A percentile compares a stretch with the other conserved stretches of the same genome.
These are phyloP conservation scores for Euryodendron excelsum DNA, from an alignment of 148 eudicot species.

Conservation along the genomic window DNA sequence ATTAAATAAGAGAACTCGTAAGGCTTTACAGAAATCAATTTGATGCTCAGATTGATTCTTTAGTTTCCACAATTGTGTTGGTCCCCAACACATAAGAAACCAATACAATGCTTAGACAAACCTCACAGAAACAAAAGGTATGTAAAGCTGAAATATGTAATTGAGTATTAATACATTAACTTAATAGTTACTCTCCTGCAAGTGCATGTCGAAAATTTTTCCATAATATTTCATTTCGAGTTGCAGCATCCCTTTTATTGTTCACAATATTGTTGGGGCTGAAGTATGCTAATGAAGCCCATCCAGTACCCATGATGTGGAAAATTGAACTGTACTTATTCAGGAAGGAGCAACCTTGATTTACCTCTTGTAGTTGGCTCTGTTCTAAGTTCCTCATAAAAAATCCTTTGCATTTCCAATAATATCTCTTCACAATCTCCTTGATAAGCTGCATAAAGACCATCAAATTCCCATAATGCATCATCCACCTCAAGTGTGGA, in stretches of 20 bases:
- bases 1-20: background rate
- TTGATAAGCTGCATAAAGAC: constrained; percentile 59
- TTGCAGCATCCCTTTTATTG: background rate
- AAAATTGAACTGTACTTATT: background rate
- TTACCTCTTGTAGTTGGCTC: constrained; percentile 45
- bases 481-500: constrained; percentile 43
- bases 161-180: background rate
- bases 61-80: background rate
- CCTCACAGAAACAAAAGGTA: background rate
- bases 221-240: background rate
- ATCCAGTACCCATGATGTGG: background rate
- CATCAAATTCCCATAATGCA: constrained; percentile 85
- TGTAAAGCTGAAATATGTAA: background rate
- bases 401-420: constrained; percentile 89
- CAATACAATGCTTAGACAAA: background rate
- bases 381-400: constrained; percentile 64
- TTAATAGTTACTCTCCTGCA: background rate
- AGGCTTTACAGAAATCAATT: background rate
- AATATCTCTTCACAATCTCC: constrained; percentile 90
- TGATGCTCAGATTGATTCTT: background rate
- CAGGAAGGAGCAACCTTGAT: constrained; percentile 3
- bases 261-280: background rate
- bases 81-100: background rate
- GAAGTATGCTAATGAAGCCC: background rate
- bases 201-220: background rate